Evolutionary conservation across 2,329 filamentous ascomycete species (phyloP).

Genomic region (Clarireedia paspali): DNA sequence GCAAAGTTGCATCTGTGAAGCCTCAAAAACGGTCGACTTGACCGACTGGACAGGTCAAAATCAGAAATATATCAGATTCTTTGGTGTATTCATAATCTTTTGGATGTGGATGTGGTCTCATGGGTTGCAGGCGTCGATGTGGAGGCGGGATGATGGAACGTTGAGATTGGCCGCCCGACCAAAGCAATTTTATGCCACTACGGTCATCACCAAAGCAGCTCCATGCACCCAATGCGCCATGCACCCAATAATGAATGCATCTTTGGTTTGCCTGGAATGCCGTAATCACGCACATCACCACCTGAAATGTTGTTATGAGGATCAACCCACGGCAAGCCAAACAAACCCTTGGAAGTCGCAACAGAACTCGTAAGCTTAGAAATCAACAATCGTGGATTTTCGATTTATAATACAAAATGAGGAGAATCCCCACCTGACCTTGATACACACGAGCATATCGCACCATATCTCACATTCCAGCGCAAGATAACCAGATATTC

Average conservation of each 20-base stretch:
- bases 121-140: no score
- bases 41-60: no score
- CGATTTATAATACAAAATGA: constrained; percentile 1
- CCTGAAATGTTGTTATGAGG: neutral
- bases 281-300: neutral
- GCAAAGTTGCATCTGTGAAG: constrained; percentile 3
- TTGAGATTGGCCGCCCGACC: no score
- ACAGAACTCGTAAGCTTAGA: neutral
- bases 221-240: no score
- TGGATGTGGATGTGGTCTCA: no score
- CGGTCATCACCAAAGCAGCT: no score
- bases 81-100: no score
- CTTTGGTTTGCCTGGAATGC: neutral
- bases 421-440: constrained; percentile 2
- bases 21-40: neutral
- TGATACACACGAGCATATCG: neutral
- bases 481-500: neutral
- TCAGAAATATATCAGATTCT: no score
- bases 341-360: neutral
- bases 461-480: neutral
- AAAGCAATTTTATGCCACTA: no score
- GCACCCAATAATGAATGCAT: neutral
- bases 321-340: neutral
- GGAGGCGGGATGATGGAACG: no score
- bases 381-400: neutral